Conservation (phyloP, 768 basidiomycete species). For the Holtermanniella nyarrowii region DNA sequence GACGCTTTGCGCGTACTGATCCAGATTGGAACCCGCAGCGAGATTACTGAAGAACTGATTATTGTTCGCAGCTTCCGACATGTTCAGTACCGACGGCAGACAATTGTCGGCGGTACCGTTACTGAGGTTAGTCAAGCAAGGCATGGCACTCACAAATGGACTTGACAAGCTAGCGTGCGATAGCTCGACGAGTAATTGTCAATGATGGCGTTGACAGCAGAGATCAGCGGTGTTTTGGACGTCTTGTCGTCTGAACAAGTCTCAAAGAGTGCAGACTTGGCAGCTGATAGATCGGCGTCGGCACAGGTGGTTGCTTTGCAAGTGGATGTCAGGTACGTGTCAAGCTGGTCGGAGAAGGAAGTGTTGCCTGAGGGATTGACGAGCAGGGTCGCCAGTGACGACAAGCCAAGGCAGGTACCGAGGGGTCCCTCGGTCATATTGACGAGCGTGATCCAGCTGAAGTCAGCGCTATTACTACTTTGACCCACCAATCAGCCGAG, state of each 20-base stretch:
- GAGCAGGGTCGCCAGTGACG: conserved; percentile 21
- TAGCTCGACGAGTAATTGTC: conserved; percentile 27
- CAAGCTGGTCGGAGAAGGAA: conserved; percentile 25
- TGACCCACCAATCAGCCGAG: conserved; percentile 4
- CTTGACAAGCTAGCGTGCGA: conserved; percentile 30
- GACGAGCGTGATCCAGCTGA: conserved; percentile 38
- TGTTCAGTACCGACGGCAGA: conserved; percentile 20
- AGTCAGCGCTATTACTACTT: too few species aligned
- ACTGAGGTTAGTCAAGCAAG: conserved; percentile 7
- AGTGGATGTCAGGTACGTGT: conserved; percentile 20
- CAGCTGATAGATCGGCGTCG: conserved; percentile 16
- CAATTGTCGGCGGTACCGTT: conserved; percentile 33
- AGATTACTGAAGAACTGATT: conserved; percentile 33
- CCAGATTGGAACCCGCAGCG: conserved; percentile 21
- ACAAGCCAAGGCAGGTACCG: conserved; percentile 30
- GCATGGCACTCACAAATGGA: conserved; percentile 29
- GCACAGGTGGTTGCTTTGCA: conserved; percentile 19
- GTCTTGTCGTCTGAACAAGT: conserved; percentile 12
- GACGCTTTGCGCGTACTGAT: conserved; percentile 24
- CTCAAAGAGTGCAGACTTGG: conserved; percentile 11
- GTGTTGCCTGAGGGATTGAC: conserved; percentile 11
- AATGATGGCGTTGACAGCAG: conserved; percentile 19
- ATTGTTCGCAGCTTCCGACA: conserved; percentile 19
- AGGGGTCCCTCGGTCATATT: conserved; percentile 32
- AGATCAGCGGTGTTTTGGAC: conserved; percentile 14